Conservation (phyloP, 306 rosid species). For the Cucumis melo region DNA sequence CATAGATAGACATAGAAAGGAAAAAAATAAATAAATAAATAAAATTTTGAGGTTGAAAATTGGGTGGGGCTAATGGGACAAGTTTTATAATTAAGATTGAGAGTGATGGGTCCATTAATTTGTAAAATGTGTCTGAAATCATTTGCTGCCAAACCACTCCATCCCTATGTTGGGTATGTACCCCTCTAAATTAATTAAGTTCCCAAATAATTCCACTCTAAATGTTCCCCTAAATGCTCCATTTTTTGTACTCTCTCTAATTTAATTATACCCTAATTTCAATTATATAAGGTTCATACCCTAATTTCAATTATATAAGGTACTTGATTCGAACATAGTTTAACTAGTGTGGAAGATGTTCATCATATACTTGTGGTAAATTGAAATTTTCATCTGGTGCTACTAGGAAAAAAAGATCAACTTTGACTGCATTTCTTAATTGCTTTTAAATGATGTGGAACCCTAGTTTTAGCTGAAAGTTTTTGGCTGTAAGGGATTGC, state of each 20-base stretch:
- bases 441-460: neutral
- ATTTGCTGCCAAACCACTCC: neutral
- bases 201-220: neutral
- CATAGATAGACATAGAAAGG: neutral
- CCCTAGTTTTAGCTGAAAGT: neutral
- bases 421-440: neutral
- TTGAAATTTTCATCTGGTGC: neutral
- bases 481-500: no score
- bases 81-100: neutral
- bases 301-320: neutral
- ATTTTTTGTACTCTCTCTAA: neutral
- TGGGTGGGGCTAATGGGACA: conserved; percentile 1
- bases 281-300: neutral
- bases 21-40: neutral
- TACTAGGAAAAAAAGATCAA: neutral
- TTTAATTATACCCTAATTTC: neutral
- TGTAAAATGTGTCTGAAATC: neutral
- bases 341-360: neutral
- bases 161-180: neutral
- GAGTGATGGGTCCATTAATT: neutral
- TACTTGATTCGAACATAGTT: neutral
- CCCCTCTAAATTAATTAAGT: neutral
- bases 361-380: neutral
- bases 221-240: neutral
- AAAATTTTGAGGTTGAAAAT: neutral